Base-by-base conservation (phyloP, 805 yeast genomes). In the Kazachstania bromeliacearum region DNA sequence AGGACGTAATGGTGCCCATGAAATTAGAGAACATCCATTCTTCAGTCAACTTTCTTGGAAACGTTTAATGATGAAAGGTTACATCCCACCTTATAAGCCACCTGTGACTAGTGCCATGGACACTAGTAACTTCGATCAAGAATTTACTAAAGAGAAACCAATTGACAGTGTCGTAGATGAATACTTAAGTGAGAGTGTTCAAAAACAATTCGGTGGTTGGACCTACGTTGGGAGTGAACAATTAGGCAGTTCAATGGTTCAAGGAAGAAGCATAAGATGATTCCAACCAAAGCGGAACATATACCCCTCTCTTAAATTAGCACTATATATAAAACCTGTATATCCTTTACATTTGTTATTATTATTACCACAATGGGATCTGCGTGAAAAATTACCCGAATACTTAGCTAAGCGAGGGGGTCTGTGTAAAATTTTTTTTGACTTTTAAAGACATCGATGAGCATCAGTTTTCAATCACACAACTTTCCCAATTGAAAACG, bases 131-230 rank as follows among this genome's bases (percentile, higher is more conserved):
- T 92, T 92, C 52, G 96, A 89, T 56, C 74, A 77, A 44, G 94
- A 83, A 53, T 92, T 92, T 55, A 92, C 98, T 4, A 79, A 70
- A 51, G 97, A 92, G 53, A 77, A 79, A 48, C 97, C 98, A 4
- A 79, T 85, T 47, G 98, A 92, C 57, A 83, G 95, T 43, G 96
- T 92, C 9, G 96, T 88, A 13, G 94, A 88, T 57, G 94, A 85
- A 53, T 85, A 73, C 47, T 70, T 92, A 43, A 83, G 94, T 52
- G 97, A 87, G 49, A 76, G 88, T 50, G 96, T 92, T n/a, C 98
- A 92, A 61, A 77, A 82, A 56, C 97, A 92, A 63, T 92, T 92
- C 67, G 97, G 96, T 32, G 97, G 98, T 5, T 92, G 98, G 98
- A 89, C 97, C 2, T 89, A 88, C 60, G 84, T 79, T 33, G 94